Evolutionary conservation across 208 protist genomes (phyloP).

Genomic region (Crithidia brevicula): DNA sequence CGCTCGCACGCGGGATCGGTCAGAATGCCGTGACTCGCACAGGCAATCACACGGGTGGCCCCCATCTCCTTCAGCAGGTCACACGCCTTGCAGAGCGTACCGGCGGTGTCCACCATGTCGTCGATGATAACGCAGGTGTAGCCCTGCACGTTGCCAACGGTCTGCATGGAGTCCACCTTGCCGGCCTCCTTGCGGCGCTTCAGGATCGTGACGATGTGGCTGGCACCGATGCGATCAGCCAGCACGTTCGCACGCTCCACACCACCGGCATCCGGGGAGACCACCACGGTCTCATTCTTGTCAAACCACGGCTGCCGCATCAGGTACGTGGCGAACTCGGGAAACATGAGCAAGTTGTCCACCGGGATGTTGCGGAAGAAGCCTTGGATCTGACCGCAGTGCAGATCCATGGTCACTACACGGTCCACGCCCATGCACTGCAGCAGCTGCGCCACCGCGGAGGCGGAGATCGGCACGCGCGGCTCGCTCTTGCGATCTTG

Average conservation of each 20-base stretch:
- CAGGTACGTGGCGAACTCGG: constrained; percentile 88
- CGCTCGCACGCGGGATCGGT: constrained; percentile 89
- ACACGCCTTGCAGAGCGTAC: constrained; percentile 94
- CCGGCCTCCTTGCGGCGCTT: constrained; percentile 93
- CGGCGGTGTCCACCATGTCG: constrained; percentile 98
- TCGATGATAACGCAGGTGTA: constrained; percentile 96
- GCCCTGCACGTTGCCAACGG: constrained; percentile 95
- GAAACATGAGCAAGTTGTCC: constrained; percentile 94
- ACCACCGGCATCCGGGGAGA: constrained; percentile 97
- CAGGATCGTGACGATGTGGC: constrained; percentile 92
- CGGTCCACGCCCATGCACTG: constrained; percentile 94
- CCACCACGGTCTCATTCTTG: constrained; percentile 84
- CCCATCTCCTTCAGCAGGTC: constrained; percentile 90
- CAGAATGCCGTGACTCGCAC: constrained; percentile 96
- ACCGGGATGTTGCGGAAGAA: constrained; percentile 97
- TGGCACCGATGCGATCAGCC: constrained; percentile 85
- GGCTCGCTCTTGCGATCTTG: constrained; percentile 97
- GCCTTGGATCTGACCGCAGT: constrained; percentile 96
- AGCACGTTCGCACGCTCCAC: constrained; percentile 94
- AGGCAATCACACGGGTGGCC: constrained; percentile 93
- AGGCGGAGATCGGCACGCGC: constrained; percentile 96
- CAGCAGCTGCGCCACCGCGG: constrained; percentile 94
- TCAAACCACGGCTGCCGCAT: constrained; percentile 85
- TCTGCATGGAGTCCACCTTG: constrained; percentile 94
- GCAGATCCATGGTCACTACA: constrained; percentile 95